A percentile compares a stretch with the other conserved stretches of the same genome.
Evolutionary conservation across 2,329 filamentous ascomycete species (phyloP).

Genomic region (Grosmannia serpens): DNA sequence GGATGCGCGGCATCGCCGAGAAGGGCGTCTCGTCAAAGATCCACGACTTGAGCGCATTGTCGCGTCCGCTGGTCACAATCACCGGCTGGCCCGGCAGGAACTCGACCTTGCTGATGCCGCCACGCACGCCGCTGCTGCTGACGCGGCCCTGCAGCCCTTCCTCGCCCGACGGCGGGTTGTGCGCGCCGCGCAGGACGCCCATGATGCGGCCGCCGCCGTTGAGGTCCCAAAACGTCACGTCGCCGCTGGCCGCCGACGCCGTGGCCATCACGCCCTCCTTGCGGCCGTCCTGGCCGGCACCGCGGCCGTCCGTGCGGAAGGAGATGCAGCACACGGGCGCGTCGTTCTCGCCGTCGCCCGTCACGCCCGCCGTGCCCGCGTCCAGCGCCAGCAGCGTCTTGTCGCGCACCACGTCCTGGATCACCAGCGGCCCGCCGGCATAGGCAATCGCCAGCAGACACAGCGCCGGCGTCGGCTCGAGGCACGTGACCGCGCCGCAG

Average conservation of each 20-base stretch:
- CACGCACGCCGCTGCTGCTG: conserved; percentile 32
- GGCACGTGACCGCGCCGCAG: conserved; percentile 72
- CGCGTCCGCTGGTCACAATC: conserved; percentile 77
- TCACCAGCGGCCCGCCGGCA: conserved; percentile 61
- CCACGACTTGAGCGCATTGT: conserved; percentile 93
- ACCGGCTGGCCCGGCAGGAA: conserved; percentile 85
- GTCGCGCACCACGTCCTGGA: conserved; percentile 75
- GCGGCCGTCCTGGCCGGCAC: conserved; percentile 77
- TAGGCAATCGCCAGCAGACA: conserved; percentile 85
- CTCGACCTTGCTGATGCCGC: conserved; percentile 77
- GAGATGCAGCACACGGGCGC: conserved; percentile 69
- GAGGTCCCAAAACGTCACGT: conserved; percentile 93
- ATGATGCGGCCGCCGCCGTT: conserved; percentile 79
- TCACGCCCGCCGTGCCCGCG: conserved; percentile 36
- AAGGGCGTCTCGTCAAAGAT: conserved; percentile 92
- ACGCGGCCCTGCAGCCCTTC: conserved; percentile 20
- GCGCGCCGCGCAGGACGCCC: conserved; percentile 77
- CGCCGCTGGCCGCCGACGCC: conserved; percentile 64
- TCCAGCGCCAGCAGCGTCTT: conserved; percentile 59
- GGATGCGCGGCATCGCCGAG: conserved; percentile 69
- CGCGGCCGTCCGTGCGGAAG: conserved; percentile 80
- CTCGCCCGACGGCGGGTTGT: conserved; percentile 51
- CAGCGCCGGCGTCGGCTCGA: conserved; percentile 74
- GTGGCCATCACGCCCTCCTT: conserved; percentile 92
- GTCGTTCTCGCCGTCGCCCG: conserved; percentile 25